Evolutionary conservation across 75 land plant genomes (phyloP).

Genomic region (Selaginella moellendorffii): DNA sequence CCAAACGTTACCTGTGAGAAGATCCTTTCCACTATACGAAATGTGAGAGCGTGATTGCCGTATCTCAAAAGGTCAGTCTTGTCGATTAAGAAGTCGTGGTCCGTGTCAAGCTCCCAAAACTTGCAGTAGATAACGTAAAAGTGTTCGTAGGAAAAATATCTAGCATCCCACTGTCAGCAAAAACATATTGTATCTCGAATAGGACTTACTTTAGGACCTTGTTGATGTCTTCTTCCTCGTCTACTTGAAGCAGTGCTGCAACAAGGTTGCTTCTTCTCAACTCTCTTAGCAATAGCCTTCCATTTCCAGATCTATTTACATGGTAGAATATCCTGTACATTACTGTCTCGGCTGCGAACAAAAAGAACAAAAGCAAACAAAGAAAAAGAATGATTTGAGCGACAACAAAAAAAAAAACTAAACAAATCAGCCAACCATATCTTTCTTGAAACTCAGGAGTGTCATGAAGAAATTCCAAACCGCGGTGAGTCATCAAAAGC

Average conservation of each 20-base stretch:
- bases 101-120: constrained; percentile 94
- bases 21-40: constrained; percentile 82
- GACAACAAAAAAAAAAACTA: constrained; percentile 4
- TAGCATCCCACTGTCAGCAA: too few species aligned
- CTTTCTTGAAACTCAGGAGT: constrained; percentile 98
- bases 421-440: constrained; percentile 49
- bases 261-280: constrained; percentile 75
- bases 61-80: constrained; percentile 80
- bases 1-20: constrained; percentile 71
- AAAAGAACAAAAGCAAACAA: constrained; percentile 2
- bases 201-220: constrained; percentile 58
- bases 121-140: constrained; percentile 98
- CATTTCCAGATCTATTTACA: constrained; percentile 81
- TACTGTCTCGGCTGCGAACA: constrained; percentile 73
- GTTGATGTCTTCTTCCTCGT: constrained; percentile 95
- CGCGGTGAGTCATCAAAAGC: constrained; percentile 75
- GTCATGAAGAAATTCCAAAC: constrained; percentile 78
- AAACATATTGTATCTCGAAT: too few species aligned
- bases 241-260: constrained; percentile 83
- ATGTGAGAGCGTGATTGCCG: constrained; percentile 86
- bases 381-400: background rate
- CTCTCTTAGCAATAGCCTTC: constrained; percentile 70
- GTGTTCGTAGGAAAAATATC: constrained; percentile 96
- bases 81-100: constrained; percentile 86
- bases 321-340: constrained; percentile 88